These are phyloP conservation scores for Hypholoma fasciculare DNA, from an alignment of 768 basidiomycete genomes.

Conservation along the genomic window DNA sequence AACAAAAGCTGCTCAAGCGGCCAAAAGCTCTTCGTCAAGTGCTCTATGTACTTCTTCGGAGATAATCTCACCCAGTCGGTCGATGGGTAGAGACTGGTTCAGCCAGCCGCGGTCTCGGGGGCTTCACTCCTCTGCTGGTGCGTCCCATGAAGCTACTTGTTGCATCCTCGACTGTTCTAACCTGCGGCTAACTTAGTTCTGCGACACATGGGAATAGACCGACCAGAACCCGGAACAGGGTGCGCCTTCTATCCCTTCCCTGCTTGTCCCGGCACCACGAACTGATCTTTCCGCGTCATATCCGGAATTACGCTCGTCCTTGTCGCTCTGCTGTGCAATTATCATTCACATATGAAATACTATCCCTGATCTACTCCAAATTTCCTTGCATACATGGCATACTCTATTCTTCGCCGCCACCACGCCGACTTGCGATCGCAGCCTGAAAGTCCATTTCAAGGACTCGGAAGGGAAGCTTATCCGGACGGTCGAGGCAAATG, in stretches of 20 bases:
- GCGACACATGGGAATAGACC: constrained; percentile 10
- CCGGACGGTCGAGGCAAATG: constrained; percentile 88
- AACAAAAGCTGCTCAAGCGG: neutral
- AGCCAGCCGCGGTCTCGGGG: constrained; percentile 3
- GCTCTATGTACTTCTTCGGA: too few relatives aligned
- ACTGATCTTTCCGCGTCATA: neutral
- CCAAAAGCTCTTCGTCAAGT: neutral
- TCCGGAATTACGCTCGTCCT: neutral
- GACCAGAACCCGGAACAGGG: constrained; percentile 5
- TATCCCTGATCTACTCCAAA: neutral
- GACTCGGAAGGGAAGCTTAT: constrained; percentile 83
- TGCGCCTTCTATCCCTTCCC: neutral
- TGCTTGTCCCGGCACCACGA: neutral
- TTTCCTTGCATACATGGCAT: neutral
- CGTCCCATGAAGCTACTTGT: neutral
- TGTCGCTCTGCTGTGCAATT: neutral
- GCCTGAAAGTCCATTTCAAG: constrained; percentile 88
- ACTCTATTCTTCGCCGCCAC: neutral
- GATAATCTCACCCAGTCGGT: neutral
- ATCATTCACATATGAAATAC: neutral
- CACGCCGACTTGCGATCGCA: constrained; percentile 26
- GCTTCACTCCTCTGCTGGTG: constrained; percentile 23
- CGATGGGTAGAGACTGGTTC: neutral
- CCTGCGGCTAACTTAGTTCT: neutral
- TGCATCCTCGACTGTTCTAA: too few relatives aligned